Evolutionary conservation across 352 stramenopile species (phyloP).

Genomic region (Phytopythium boreale): DNA sequence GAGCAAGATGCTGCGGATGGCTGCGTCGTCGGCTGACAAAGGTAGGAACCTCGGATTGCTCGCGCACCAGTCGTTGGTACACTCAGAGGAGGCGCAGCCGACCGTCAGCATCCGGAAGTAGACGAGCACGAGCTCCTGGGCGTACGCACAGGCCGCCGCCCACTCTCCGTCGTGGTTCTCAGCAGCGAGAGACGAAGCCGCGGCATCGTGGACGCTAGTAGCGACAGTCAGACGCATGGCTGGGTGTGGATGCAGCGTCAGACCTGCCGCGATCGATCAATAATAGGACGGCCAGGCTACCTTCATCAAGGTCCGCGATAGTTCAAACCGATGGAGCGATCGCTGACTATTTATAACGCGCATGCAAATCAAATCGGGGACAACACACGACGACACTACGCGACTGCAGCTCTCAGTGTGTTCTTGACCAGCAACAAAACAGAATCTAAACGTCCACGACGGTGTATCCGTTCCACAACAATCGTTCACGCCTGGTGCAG

Average conservation of each 20-base stretch:
- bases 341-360: neutral
- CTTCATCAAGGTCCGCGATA: neutral
- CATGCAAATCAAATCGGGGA: neutral
- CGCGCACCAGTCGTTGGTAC: constrained; percentile 34
- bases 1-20: constrained; percentile 44
- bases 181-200: neutral
- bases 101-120: constrained; percentile 68
- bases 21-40: constrained; percentile 39
- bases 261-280: neutral
- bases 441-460: neutral
- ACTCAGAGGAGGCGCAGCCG: constrained; percentile 33
- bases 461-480: neutral
- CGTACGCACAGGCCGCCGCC: constrained; percentile 28
- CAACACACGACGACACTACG: neutral
- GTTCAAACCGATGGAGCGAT: neutral
- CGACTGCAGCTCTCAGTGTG: neutral
- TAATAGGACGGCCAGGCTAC: neutral
- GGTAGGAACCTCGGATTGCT: constrained; percentile 19
- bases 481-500: constrained; percentile 27
- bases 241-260: neutral
- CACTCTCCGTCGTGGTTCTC: neutral
- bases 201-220: neutral
- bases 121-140: constrained; percentile 43
- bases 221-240: neutral
- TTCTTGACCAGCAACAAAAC: neutral